Evolutionary conservation across 257 asterid species (phyloP).

Genomic region (Jaltomata sinuosa): DNA sequence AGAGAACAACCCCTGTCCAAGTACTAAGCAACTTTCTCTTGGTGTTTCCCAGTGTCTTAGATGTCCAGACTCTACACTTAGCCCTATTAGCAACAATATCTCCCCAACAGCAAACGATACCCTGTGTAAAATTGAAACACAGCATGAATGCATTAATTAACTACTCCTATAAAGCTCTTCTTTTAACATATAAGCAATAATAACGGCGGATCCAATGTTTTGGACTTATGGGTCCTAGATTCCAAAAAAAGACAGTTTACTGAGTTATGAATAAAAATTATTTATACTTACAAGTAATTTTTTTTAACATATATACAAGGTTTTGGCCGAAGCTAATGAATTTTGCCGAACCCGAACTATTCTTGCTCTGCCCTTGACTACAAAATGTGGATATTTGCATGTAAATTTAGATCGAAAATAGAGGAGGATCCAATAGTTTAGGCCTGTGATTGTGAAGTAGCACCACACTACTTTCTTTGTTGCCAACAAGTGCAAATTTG

Average conservation of each 20-base stretch:
- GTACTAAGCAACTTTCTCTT: conserved; percentile 35
- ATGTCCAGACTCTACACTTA: conserved; percentile 86
- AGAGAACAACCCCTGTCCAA: conserved; percentile 62
- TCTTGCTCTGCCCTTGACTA: neutral
- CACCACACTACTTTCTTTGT: neutral
- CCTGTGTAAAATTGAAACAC: conserved; percentile 27
- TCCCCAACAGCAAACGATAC: conserved; percentile 69
- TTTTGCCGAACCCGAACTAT: neutral
- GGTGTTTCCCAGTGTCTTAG: conserved; percentile 59
- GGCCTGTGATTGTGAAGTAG: neutral
- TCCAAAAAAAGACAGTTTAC: neutral
- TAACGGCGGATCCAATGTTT: neutral
- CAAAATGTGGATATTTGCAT: neutral
- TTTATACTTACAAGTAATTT: no score
- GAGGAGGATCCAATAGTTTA: neutral
- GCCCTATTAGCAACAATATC: conserved; percentile 60
- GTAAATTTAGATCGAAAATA: neutral
- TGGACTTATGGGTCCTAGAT: neutral
- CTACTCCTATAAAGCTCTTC: neutral
- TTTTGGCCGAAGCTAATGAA: neutral
- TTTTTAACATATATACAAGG: no score
- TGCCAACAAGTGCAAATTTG: neutral
- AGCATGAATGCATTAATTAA: neutral
- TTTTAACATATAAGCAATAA: neutral
- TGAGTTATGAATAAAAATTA: neutral